Evolutionary conservation across 352 stramenopile species (phyloP).

Genomic region (Phytophthora palmivora): DNA sequence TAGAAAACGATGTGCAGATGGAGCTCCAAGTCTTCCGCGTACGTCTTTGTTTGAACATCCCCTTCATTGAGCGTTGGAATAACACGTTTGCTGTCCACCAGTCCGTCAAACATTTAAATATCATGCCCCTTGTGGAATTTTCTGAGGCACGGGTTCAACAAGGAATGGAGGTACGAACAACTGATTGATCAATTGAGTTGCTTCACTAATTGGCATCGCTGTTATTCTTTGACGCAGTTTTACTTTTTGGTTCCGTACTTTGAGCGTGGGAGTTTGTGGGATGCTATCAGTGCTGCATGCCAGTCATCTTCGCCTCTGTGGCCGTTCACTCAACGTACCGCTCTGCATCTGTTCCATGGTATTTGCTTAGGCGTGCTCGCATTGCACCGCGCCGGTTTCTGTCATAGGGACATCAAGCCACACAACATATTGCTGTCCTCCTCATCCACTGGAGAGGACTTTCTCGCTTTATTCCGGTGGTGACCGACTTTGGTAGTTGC

Average conservation of each 20-base stretch:
- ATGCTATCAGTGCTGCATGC: slow-evolving; percentile 67
- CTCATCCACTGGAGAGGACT: slow-evolving; percentile 65
- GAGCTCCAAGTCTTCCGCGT: slow-evolving; percentile 83
- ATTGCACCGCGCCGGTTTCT: slow-evolving; percentile 82
- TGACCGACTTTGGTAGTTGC: slow-evolving; percentile 89
- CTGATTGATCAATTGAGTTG: neutral
- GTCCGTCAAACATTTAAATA: slow-evolving; percentile 83
- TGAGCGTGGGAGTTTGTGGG: slow-evolving; percentile 83
- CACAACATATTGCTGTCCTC: slow-evolving; percentile 86
- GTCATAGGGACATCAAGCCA: slow-evolving; percentile 86
- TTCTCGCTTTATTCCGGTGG: slow-evolving; percentile 77
- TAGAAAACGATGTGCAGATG: slow-evolving; percentile 77
- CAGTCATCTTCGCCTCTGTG: slow-evolving; percentile 81
- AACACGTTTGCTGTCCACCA: slow-evolving; percentile 25
- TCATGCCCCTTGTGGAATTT: slow-evolving; percentile 85
- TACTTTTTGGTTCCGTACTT: slow-evolving; percentile 90
- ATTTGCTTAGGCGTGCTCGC: slow-evolving; percentile 83
- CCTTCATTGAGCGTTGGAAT: neutral
- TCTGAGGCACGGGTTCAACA: slow-evolving; percentile 68
- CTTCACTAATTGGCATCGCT: neutral
- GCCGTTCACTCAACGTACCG: slow-evolving; percentile 86
- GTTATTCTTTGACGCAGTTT: slow-evolving; percentile 44
- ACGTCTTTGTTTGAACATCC: slow-evolving; percentile 14
- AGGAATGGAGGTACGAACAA: slow-evolving; percentile 67
- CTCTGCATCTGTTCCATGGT: slow-evolving; percentile 84